phyloP scores from a whole-genome alignment of 306 rosid species.

The Crotalaria pallida region DNA sequence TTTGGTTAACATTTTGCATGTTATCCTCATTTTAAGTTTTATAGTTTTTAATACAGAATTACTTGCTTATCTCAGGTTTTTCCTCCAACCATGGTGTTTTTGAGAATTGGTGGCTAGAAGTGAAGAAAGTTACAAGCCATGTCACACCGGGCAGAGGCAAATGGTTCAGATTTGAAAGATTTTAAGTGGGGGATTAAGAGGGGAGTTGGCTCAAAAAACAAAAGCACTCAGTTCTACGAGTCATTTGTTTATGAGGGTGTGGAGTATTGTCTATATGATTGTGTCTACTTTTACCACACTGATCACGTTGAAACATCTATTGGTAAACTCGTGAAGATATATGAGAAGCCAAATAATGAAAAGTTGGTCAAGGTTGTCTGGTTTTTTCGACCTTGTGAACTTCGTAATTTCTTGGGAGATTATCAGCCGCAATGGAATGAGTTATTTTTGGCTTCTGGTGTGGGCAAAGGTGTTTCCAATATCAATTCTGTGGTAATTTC shows the following conservation, averaged over 20 bases:
- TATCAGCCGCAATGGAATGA: slow-evolving; percentile 50
- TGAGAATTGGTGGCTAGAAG: not conserved
- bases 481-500: slow-evolving; percentile 38
- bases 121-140: not conserved
- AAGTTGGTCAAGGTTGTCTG: slow-evolving; percentile 42
- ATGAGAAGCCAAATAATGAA: slow-evolving; percentile 25
- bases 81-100: not conserved
- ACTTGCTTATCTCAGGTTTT: not conserved
- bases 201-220: slow-evolving; percentile 10
- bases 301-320: slow-evolving; percentile 38
- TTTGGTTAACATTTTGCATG: not conserved
- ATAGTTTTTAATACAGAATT: not conserved
- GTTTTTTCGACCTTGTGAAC: slow-evolving; percentile 54
- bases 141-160: slow-evolving; percentile 2
- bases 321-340: slow-evolving; percentile 50
- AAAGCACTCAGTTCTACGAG: slow-evolving; percentile 24
- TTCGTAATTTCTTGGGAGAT: slow-evolving; percentile 25
- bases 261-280: slow-evolving; percentile 49
- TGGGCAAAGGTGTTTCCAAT: slow-evolving; percentile 45
- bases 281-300: slow-evolving; percentile 26
- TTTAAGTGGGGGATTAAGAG: slow-evolving; percentile 53
- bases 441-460: slow-evolving; percentile 61
- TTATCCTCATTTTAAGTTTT: not conserved
- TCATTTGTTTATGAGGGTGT: slow-evolving; percentile 46
- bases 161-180: slow-evolving; percentile 15